Conservation (phyloP, 139 green algal species). For the Chloropicon primus region DNA sequence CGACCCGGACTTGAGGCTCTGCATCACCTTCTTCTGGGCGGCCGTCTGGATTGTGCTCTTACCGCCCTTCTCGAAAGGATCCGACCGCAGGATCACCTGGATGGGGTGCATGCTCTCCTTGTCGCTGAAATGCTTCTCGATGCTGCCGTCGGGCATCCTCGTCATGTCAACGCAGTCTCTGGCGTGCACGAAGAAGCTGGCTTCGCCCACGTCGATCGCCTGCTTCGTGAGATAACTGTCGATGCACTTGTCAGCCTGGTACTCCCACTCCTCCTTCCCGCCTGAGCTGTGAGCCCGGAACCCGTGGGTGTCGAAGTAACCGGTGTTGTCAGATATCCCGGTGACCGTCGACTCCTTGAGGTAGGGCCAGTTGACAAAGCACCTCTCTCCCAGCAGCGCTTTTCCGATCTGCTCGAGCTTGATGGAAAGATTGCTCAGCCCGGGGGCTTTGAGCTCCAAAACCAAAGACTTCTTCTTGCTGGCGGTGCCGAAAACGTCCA, state of each 20-base stretch:
- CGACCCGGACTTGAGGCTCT: not conserved
- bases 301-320: constrained; percentile 15
- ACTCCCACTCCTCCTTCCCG: constrained; percentile 16
- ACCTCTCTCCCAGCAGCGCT: constrained; percentile 44
- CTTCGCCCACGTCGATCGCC: constrained; percentile 30
- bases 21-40: constrained; percentile 17
- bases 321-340: constrained; percentile 16
- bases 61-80: not conserved
- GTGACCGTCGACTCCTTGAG: constrained; percentile 34
- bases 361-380: constrained; percentile 80
- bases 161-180: constrained; percentile 46
- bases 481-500: constrained; percentile 68
- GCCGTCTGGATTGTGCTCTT: not conserved
- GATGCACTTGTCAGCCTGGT: constrained; percentile 22
- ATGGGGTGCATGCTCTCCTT: constrained; percentile 48
- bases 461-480: constrained; percentile 66
- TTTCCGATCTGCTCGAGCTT: not conserved
- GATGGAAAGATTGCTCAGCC: constrained; percentile 13
- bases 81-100: constrained; percentile 21
- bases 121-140: constrained; percentile 62
- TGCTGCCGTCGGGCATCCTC: constrained; percentile 47
- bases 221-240: constrained; percentile 12
- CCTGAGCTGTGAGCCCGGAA: not conserved
- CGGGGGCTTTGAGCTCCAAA: constrained; percentile 35
- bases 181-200: constrained; percentile 48